Evolutionary conservation across 2,329 filamentous ascomycete genomes (phyloP).

Genomic region (Cordyceps farinosa): DNA sequence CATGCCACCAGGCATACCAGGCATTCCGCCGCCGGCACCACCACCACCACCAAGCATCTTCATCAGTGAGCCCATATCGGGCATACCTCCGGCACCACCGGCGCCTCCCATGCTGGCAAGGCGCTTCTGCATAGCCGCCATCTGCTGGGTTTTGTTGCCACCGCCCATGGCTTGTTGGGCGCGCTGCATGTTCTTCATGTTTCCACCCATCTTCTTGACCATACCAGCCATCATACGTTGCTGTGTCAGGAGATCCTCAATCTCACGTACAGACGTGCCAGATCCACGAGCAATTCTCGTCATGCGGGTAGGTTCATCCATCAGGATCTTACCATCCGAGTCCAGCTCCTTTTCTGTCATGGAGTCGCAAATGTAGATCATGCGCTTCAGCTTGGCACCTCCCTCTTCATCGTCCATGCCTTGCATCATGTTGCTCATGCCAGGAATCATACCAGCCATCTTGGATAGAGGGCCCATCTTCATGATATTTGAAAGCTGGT

Average conservation of each 20-base stretch:
- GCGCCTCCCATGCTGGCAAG: constrained; percentile 84
- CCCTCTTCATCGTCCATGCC: constrained; percentile 97
- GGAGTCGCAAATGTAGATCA: constrained; percentile 98
- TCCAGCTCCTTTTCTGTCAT: constrained; percentile 98
- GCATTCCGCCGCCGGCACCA: constrained; percentile 58
- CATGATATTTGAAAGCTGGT: constrained; percentile 97
- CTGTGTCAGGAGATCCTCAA: constrained; percentile 95
- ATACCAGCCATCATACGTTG: constrained; percentile 98
- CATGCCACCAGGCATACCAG: constrained; percentile 68
- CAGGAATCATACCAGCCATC: constrained; percentile 98
- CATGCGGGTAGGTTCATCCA: constrained; percentile 89
- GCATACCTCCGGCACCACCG: constrained; percentile 64
- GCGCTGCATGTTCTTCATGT: constrained; percentile 96
- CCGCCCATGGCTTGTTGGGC: constrained; percentile 89
- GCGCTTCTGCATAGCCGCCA: constrained; percentile 96
- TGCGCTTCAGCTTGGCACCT: constrained; percentile 86
- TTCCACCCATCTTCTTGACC: constrained; percentile 98
- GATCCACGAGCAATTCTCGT: constrained; percentile 86
- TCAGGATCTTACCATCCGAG: constrained; percentile 88
- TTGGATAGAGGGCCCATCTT: constrained; percentile 98
- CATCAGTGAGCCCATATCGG: constrained; percentile 81
- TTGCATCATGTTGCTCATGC: constrained; percentile 88
- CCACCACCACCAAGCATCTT: constrained; percentile 78
- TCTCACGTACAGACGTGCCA: constrained; percentile 85
- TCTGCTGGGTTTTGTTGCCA: constrained; percentile 85